Percentiles rank a stretch among this genome's conserved stretches.
These are phyloP conservation scores for Pleurotus giganteus DNA, from an alignment of 768 basidiomycete species.

Conservation along the genomic window DNA sequence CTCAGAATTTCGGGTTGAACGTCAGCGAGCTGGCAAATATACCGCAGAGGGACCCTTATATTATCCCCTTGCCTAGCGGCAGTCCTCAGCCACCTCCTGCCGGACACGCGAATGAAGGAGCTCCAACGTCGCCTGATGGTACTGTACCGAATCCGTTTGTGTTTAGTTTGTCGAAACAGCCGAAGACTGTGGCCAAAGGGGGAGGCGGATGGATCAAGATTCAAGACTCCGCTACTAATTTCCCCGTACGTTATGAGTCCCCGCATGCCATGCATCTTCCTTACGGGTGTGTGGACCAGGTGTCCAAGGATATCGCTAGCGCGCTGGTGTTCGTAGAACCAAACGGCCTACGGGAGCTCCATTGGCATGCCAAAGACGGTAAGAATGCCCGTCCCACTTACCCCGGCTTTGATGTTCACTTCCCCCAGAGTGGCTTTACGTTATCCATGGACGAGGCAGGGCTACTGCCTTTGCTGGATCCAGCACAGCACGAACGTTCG, in stretches of 20 bases:
- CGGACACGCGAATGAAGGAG: conserved; percentile 12
- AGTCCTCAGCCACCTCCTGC: conserved; percentile 14
- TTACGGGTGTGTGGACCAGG: background rate
- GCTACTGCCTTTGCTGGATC: conserved; percentile 17
- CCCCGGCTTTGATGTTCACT: background rate
- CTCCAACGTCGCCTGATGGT: conserved; percentile 14
- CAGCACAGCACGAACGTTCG: conserved; percentile 15
- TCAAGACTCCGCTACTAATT: conserved; percentile 16
- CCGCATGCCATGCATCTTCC: background rate
- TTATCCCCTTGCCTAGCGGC: conserved; percentile 9
- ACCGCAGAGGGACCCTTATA: conserved; percentile 17
- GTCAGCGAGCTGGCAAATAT: conserved; percentile 11
- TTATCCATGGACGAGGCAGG: conserved; percentile 14
- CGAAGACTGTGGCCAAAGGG: conserved; percentile 15
- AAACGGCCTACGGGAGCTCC: conserved; percentile 15
- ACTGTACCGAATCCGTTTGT: conserved; percentile 17
- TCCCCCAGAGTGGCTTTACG: conserved; percentile 15
- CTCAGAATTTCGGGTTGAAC: conserved; percentile 17
- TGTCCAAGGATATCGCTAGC: conserved; percentile 14
- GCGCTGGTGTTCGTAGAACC: conserved; percentile 15
- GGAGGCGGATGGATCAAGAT: conserved; percentile 18
- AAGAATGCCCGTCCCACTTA: background rate
- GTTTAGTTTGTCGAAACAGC: conserved; percentile 14
- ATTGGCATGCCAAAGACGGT: conserved; percentile 17
- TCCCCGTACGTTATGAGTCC: conserved; percentile 3